A percentile compares a stretch with the other conserved stretches of the same genome.
These are phyloP conservation scores for Gautieria morchelliformis DNA, from an alignment of 768 basidiomycete species.

Conservation along the genomic window DNA sequence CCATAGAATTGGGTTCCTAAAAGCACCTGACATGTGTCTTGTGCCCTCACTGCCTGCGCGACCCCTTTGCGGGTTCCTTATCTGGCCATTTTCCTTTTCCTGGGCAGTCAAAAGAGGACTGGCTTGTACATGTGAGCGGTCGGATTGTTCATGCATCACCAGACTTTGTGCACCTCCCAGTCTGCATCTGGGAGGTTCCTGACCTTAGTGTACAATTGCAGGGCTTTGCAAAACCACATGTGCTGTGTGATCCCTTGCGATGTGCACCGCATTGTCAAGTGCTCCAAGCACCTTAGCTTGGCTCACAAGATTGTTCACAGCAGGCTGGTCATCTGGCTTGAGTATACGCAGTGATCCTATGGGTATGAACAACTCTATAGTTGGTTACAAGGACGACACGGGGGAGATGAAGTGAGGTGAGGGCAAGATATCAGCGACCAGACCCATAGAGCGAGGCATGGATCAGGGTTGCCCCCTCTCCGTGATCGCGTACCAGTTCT, in stretches of 20 bases:
- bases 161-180: not conserved
- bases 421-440: too few species aligned
- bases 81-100: not conserved
- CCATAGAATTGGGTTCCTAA: not conserved
- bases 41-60: not conserved
- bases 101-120: not conserved
- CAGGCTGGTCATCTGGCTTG: slow-evolving; percentile 31
- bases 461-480: not conserved
- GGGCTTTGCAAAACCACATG: not conserved
- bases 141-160: not conserved
- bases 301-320: slow-evolving; percentile 37
- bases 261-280: slow-evolving; percentile 4
- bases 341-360: slow-evolving; percentile 33
- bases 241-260: slow-evolving; percentile 33
- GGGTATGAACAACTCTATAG: not conserved
- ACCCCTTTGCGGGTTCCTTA: not conserved
- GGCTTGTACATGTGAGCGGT: not conserved
- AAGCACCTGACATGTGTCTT: not conserved
- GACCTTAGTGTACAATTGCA: not conserved
- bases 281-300: slow-evolving; percentile 31
- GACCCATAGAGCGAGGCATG: too few species aligned
- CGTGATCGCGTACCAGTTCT: too few species aligned
- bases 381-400: not conserved
- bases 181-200: not conserved
- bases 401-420: not conserved